phyloP scores from a whole-genome alignment of 345 rosid species.

The Kernera saxatilis region DNA sequence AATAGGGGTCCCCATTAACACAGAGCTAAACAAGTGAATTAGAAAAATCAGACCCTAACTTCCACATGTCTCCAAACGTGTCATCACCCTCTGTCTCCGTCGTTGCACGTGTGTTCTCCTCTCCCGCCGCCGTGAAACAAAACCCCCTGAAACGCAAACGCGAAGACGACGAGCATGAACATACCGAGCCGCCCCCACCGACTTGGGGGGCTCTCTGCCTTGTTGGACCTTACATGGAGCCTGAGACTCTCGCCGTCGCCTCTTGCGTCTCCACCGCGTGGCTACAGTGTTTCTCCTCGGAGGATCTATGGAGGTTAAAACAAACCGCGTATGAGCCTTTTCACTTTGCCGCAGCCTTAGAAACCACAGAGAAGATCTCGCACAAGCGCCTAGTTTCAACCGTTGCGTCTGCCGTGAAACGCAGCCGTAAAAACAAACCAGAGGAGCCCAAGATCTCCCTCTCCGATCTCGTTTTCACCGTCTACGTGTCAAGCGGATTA shows the following conservation, averaged over 20 bases:
- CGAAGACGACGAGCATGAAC: neutral
- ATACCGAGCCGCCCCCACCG: neutral
- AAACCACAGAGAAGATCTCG: neutral
- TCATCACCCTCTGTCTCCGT: neutral
- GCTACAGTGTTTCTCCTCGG: slow-evolving; percentile 8
- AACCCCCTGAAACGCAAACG: neutral
- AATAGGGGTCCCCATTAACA: neutral
- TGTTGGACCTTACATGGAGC: slow-evolving; percentile 11
- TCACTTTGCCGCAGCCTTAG: no score
- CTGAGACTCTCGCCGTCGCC: neutral
- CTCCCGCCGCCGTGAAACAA: neutral
- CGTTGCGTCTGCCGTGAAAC: slow-evolving; percentile 20
- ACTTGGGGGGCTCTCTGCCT: slow-evolving; percentile 6
- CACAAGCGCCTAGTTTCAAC: neutral
- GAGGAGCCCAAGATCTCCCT: neutral
- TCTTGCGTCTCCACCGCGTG: slow-evolving; percentile 26
- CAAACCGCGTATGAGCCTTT: no score
- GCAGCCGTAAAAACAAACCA: neutral
- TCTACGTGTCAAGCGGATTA: neutral
- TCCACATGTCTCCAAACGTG: slow-evolving; percentile 4
- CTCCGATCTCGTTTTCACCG: slow-evolving; percentile 12
- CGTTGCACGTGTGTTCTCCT: neutral
- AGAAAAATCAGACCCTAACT: neutral
- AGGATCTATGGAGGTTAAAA: slow-evolving; percentile 11
- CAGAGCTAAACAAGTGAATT: neutral